phyloP scores from a whole-genome alignment of 768 basidiomycete genomes.

The Mycena albidolilacea region DNA sequence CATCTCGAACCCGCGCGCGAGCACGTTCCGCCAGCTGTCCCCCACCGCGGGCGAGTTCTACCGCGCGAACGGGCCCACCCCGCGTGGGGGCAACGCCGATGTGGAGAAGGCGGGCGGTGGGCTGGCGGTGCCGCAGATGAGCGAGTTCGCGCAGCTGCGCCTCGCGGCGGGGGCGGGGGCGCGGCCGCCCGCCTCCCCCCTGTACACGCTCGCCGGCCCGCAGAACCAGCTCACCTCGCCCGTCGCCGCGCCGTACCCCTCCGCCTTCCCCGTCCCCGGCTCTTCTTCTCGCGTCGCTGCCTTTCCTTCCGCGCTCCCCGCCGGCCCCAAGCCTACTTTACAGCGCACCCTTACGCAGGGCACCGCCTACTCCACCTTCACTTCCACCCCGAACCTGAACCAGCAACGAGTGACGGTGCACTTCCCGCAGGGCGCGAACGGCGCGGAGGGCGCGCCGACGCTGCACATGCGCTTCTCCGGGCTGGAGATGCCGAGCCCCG shows the following conservation, averaged over 20 bases:
- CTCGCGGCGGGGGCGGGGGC: slow-evolving; percentile 16
- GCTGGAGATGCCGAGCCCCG: slow-evolving; percentile 59
- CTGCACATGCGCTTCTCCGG: slow-evolving; percentile 71
- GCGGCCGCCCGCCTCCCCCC: background rate
- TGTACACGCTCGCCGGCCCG: background rate
- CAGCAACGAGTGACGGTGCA: slow-evolving; percentile 66
- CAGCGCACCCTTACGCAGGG: background rate
- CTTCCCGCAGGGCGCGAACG: slow-evolving; percentile 42
- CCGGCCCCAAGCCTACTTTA: background rate
- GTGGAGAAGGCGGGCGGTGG: too few relatives aligned
- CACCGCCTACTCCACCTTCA: background rate
- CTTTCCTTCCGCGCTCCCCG: too few relatives aligned
- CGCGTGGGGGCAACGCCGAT: background rate
- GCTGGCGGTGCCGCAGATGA: slow-evolving; percentile 12
- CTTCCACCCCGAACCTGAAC: too few relatives aligned
- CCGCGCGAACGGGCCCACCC: slow-evolving; percentile 30
- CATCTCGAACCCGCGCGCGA: slow-evolving; percentile 70
- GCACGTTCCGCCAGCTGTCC: slow-evolving; percentile 69
- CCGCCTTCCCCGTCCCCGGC: too few relatives aligned
- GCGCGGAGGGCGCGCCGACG: slow-evolving; percentile 59
- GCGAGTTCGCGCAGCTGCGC: slow-evolving; percentile 22
- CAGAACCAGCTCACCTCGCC: background rate
- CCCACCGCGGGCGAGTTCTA: slow-evolving; percentile 60
- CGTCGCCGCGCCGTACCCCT: background rate
- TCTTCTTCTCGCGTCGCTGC: too few relatives aligned